Evolutionary conservation across 2,329 filamentous ascomycete genomes (phyloP).

Genomic region (Alternaria alternata): DNA sequence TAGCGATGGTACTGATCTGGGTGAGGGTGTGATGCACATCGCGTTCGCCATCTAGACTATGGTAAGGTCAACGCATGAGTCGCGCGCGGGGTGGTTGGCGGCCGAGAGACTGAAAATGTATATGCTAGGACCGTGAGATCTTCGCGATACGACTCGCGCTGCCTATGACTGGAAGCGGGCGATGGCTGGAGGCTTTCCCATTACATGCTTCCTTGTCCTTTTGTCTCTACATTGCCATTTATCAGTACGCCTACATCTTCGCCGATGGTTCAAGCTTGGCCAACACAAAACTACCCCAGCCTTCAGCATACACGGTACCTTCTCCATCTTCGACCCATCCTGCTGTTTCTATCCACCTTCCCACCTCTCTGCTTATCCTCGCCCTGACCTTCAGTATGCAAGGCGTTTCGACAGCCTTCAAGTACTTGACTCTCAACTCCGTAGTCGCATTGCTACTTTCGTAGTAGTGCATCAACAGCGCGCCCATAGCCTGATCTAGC

Average conservation of each 20-base stretch:
- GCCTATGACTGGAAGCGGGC: background rate
- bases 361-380: slow-evolving; percentile 32
- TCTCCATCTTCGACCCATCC: slow-evolving; percentile 37
- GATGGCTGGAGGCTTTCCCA: background rate
- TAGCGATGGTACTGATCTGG: background rate
- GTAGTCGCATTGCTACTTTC: slow-evolving; percentile 27
- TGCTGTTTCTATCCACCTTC: slow-evolving; percentile 32
- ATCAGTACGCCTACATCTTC: slow-evolving; percentile 15
- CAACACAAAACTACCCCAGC: slow-evolving; percentile 27
- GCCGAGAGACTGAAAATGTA: background rate
- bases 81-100: background rate
- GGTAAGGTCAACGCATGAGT: background rate
- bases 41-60: background rate
- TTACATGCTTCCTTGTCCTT: background rate
- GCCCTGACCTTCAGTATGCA: slow-evolving; percentile 29
- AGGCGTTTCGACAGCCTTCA: slow-evolving; percentile 33
- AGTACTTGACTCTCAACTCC: slow-evolving; percentile 36
- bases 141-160: background rate
- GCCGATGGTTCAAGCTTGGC: slow-evolving; percentile 13
- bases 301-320: slow-evolving; percentile 35
- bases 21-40: background rate
- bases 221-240: background rate
- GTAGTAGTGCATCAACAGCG: slow-evolving; percentile 23
- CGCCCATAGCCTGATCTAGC: slow-evolving; percentile 40
- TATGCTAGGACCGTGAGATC: background rate